Evolutionary conservation across 768 basidiomycete genomes (phyloP).

Genomic region (Russula sp.): DNA sequence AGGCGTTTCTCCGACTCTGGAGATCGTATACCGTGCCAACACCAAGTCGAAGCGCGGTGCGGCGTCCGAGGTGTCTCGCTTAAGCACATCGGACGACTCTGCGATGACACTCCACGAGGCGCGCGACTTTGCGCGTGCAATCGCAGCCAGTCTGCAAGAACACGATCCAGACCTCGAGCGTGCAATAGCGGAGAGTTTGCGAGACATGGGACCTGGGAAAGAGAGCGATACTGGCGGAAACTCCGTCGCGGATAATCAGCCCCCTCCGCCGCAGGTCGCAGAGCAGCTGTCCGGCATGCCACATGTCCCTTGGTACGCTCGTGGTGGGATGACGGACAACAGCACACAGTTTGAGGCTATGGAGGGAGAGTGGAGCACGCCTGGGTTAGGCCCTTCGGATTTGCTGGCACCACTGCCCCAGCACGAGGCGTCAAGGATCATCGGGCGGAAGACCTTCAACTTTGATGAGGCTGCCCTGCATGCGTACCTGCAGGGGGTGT

Average conservation of each 20-base stretch:
- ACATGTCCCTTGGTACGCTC: constrained; percentile 29
- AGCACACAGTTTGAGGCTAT: constrained; percentile 4
- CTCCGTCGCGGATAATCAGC: background rate
- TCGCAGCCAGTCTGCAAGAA: constrained; percentile 39
- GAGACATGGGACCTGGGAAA: constrained; percentile 8
- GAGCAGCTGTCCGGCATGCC: constrained; percentile 21
- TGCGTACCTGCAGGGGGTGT: constrained; percentile 42
- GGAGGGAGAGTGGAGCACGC: background rate
- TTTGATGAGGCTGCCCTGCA: constrained; percentile 50
- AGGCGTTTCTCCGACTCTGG: constrained; percentile 36
- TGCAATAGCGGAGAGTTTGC: constrained; percentile 24
- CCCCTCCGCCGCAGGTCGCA: background rate
- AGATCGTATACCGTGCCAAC: constrained; percentile 44
- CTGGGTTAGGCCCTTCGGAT: background rate
- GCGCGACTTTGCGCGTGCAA: constrained; percentile 37
- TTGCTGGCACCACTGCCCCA: background rate
- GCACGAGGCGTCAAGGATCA: constrained; percentile 33
- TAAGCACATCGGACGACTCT: background rate
- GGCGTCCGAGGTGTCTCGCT: background rate
- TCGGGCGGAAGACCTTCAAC: constrained; percentile 57
- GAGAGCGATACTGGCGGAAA: background rate
- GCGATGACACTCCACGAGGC: constrained; percentile 30
- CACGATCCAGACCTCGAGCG: constrained; percentile 19
- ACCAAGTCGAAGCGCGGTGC: constrained; percentile 13
- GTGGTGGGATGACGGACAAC: constrained; percentile 24